Evolutionary conservation across 495 filamentous ascomycete genomes (phyloP), one percentile per base, ranked within the genome.

Genomic region (Xylaria cubensis): DNA sequence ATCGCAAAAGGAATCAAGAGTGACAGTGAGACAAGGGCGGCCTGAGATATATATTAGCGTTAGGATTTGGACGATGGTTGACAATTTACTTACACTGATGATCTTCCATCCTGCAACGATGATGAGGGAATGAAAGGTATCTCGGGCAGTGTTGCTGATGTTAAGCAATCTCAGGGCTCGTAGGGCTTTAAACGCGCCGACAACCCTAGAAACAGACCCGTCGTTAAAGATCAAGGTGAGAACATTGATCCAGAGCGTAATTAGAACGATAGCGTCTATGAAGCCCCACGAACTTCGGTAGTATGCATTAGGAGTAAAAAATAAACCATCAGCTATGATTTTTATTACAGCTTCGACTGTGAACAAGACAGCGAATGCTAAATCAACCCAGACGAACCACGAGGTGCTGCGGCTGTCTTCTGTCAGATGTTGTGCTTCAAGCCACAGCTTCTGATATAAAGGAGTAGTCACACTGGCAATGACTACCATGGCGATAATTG

Each of bases 161-260:
- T 98, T 98, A 73, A 99, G 88, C 34, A 99, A 83, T 56, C 96
- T 87, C 32, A 99, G 84, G 46, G 96, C 97, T 80, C 96, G 91
- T n/a, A 99, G 88, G 29, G 96, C 96, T 85, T 99, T 99, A 85
- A 99, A 98, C 39, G 97, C 96, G 55, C 96, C 96, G 64, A 99
- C 92, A 24, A 93, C 92, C 76, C 96, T 84, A 5, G 95, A 97
- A 61, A 98, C 90, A 58, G 89, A 90, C 56, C 92, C 93, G 68
- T 95, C 90, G 53, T 91, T 88, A 75, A 84, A 87, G 13, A 98
- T 82, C 6, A 94, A 91, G 17, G 95, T 93, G 44, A 89, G 84
- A 68, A 99, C 96, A 77, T 95, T 98, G 77, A 97, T 92, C 96
- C 96, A 99, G 7, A 99, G 90, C 0, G 96, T 98, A 69, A 97